Evolutionary conservation across 2,329 filamentous ascomycete genomes (phyloP), one percentile per base, ranked within the genome.

Genomic region (Penicillium thymicola): DNA sequence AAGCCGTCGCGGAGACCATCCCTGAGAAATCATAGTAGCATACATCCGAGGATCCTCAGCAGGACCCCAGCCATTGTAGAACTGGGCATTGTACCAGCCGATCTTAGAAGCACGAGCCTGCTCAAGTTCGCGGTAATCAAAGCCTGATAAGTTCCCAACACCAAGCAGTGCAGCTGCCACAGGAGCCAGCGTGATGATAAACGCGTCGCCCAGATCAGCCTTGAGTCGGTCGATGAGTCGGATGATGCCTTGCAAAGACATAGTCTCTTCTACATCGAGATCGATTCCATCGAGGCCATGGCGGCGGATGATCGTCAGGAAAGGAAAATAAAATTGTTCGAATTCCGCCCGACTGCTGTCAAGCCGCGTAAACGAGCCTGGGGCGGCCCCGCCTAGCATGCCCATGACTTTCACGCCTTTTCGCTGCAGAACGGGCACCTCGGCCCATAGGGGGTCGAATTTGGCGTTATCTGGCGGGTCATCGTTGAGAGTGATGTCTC

Each of bases 41-140:
- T 79, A 79, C 62, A 76, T 73, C 13, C 68, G 69, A 1, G 75
- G 71, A 55, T 81, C 79, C 28, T 80, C 76, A 1, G 86, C 84
- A 47, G 85, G 85, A 9, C 90, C 90, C 87, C 90, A 97, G 2
- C 91, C 91, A 69, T 89, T 94, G 79, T 97, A 97, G 74, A 96
- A 96, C 70, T 97, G 92, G 6, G 88, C 82, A 70, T 96, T 96
- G 73, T 96, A 96, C 85, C 91, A 97, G 3, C 82, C 81, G 28
- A 96, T 89, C 42, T 87, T 81, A 16, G 73, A 74, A 0, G 87
- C 87, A 6, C 84, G 80, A 72, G 84, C 81, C 11, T 81, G 79
- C 70, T 96, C 90, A 2, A 97, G 81, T 11, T 85, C 79, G 43
- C 85, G 80, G 73, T 96, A 96, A 70, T 85, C 82, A 72, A 96